A percentile compares a stretch with the other conserved stretches of the same genome.
Evolutionary conservation across 2,329 filamentous ascomycete genomes (phyloP).

Genomic region (Thielaviopsis punctulata): DNA sequence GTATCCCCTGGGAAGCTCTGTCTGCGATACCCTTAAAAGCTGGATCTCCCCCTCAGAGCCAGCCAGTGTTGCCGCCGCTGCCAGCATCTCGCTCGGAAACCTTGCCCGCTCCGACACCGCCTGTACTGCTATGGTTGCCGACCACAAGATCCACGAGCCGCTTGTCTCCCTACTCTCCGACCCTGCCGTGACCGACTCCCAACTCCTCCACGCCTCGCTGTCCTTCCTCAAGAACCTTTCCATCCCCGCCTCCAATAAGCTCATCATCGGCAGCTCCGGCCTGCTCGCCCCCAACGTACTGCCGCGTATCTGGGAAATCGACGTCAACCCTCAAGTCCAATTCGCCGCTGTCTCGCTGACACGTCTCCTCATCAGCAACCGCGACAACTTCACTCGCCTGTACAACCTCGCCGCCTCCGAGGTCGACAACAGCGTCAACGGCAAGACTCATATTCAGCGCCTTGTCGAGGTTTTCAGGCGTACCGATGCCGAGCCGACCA

Average conservation of each 20-base stretch:
- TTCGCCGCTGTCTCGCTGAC: conserved; percentile 41
- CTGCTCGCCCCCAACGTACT: conserved; percentile 30
- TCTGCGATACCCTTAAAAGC: conserved; percentile 25
- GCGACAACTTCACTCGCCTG: conserved; percentile 33
- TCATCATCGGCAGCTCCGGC: conserved; percentile 25
- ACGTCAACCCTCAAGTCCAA: conserved; percentile 38
- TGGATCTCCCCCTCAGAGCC: conserved; percentile 27
- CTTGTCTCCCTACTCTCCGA: conserved; percentile 29
- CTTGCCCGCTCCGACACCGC: conserved; percentile 39
- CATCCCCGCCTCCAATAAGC: conserved; percentile 38
- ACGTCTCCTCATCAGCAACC: conserved; percentile 35
- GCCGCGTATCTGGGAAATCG: conserved; percentile 36
- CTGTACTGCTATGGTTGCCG: conserved; percentile 32
- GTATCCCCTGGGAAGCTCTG: conserved; percentile 26
- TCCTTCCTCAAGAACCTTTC: conserved; percentile 49
- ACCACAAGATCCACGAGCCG: conserved; percentile 24
- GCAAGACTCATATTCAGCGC: conserved; percentile 13
- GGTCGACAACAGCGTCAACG: conserved; percentile 14
- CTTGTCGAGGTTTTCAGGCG: conserved; percentile 23
- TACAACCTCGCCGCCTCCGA: conserved; percentile 24
- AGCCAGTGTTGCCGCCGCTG: conserved; percentile 33
- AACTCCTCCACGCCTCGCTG: conserved; percentile 39
- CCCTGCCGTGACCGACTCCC: conserved; percentile 24
- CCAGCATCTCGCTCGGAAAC: conserved; percentile 45
- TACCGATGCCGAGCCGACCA: conserved; percentile 32